phyloP scores from a whole-genome alignment of 441 rosid genomes.

The Metrosideros polymorpha region DNA sequence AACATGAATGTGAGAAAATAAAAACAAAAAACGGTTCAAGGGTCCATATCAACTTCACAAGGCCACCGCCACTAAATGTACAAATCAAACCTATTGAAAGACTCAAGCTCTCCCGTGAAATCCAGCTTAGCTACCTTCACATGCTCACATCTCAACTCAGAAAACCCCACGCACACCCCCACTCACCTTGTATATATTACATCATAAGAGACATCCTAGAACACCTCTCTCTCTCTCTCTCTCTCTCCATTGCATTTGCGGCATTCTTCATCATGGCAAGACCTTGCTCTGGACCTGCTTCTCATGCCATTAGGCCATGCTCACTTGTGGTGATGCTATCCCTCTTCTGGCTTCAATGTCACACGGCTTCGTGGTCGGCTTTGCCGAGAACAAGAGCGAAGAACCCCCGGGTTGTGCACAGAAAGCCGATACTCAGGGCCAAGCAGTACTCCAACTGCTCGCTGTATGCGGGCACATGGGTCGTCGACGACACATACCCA shows the following conservation, averaged over 20 bases:
- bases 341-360: conserved; percentile 25
- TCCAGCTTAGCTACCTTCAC: not conserved
- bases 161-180: not conserved
- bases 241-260: not conserved
- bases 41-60: not conserved
- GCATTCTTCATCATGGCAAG: not conserved
- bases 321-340: conserved; percentile 6
- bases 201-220: not conserved
- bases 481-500: conserved; percentile 63
- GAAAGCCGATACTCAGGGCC: conserved; percentile 36
- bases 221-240: not conserved
- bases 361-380: conserved; percentile 27
- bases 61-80: not conserved
- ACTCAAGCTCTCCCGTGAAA: not conserved
- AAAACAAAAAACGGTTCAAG: not conserved
- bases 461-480: conserved; percentile 74
- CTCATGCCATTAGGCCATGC: not conserved
- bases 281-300: not conserved
- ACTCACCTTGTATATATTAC: not conserved
- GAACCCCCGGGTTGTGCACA: not conserved
- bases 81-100: not conserved
- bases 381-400: conserved; percentile 24
- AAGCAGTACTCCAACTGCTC: conserved; percentile 45
- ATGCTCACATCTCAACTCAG: not conserved
- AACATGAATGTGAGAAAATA: not conserved